Base-by-base conservation (phyloP, 768 basidiomycete species). In the Pleurotus cornucopiae region DNA sequence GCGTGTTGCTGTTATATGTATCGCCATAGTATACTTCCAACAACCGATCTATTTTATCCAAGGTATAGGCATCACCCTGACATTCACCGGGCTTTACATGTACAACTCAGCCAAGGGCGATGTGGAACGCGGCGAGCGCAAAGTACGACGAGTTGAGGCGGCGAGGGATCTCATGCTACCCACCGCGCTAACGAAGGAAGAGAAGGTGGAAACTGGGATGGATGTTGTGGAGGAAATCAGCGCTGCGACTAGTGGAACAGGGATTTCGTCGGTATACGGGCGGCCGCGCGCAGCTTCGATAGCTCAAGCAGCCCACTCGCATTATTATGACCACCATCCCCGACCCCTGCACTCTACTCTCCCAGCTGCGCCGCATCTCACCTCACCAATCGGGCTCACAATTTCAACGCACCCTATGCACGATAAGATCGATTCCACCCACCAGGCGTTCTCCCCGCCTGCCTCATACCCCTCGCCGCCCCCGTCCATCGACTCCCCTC, bases 1-100 rank as follows among this genome's bases (percentile, higher is more conserved):
- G 72, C 93, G 97, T 21, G 94, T 99, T 55, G 94, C 87, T 46
- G 97, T 99, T 64, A 99, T 99, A 66, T 95, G 94, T 74, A 89
- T 98, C 63, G 97, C 97, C 16, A 91, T 99, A 66, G 76, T 94
- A 49, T 99, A 96, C 96, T 98, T 98, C 75, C 86, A 81, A 55
- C 96, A 98, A 73, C 67, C 78, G 37, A 83, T 98, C 14, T 89
- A 95, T 58, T 83, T 81, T 7, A 64, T 97, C 16, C 94, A 98
- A 71, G 94, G 81, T 3, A 66, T 90, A 48, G 97, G 97, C n/a
- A 99, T 99, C 64, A 75, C 75, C 16, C 67, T 97, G 73, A 97
- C 97, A 0, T 98, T 94, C 62, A 71, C 81, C 13, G 97, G 97
- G 0, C 75, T 99, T 43, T 98, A 88, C 74, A 85, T 98, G 87